Percentiles rank a stretch among this genome's conserved stretches.
phyloP scores from a whole-genome alignment of 768 basidiomycete species.

The Auricularia auricula-judae region DNA sequence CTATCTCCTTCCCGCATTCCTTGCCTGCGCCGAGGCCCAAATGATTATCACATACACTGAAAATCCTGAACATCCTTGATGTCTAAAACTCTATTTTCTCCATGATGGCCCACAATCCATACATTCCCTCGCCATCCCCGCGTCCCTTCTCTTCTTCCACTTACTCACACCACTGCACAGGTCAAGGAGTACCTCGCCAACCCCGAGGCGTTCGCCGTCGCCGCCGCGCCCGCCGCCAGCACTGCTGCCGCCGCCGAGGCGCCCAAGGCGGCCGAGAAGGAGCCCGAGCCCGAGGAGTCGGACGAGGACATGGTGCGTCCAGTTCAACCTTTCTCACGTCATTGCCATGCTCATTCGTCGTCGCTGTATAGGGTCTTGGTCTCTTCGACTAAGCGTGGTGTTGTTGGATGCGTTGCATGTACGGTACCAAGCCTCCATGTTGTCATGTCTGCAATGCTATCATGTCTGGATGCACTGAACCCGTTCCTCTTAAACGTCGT shows the following conservation, averaged over 20 bases:
- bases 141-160: slow-evolving; percentile 1
- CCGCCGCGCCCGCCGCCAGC: slow-evolving; percentile 51
- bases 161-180: slow-evolving; percentile 27
- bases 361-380: neutral
- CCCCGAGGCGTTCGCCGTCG: slow-evolving; percentile 92
- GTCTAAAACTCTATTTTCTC: slow-evolving; percentile 9
- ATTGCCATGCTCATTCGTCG: neutral
- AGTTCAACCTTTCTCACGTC: neutral
- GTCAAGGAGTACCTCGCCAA: slow-evolving; percentile 95
- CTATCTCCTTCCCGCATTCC: slow-evolving; percentile 15
- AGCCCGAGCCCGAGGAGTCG: slow-evolving; percentile 74
- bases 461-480: neutral
- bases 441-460: neutral
- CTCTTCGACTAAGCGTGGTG: neutral
- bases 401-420: neutral
- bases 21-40: slow-evolving; percentile 21
- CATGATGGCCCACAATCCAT: slow-evolving; percentile 15
- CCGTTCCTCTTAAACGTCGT: too few species aligned
- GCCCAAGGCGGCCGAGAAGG: slow-evolving; percentile 45
- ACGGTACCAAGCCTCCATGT: neutral
- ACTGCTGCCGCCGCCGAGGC: slow-evolving; percentile 40
- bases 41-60: slow-evolving; percentile 50
- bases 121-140: neutral
- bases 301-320: slow-evolving; percentile 68
- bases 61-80: slow-evolving; percentile 57